These are phyloP conservation scores for Pinus taeda DNA, from an alignment of 75 land plant genomes.

Conservation along the genomic window DNA sequence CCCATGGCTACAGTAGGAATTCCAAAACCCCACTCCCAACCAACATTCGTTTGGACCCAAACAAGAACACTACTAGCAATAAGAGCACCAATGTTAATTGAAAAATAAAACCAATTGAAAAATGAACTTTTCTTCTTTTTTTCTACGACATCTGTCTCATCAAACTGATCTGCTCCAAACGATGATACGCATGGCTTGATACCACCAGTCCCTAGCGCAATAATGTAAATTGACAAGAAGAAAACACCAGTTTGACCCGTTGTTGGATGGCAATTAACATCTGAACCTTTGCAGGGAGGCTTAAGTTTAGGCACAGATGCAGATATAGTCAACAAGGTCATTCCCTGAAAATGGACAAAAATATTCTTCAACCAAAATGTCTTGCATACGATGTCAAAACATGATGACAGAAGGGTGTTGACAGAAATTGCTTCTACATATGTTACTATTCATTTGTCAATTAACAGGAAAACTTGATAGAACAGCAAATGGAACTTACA, in stretches of 20 bases:
- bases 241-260: conserved; percentile 53
- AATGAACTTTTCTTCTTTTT: conserved; percentile 48
- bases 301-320: conserved; percentile 51
- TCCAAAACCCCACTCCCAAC: conserved; percentile 87
- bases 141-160: conserved; percentile 71
- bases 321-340: conserved; percentile 72
- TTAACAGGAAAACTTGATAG: no score
- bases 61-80: conserved; percentile 66
- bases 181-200: conserved; percentile 57
- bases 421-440: no score
- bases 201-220: conserved; percentile 82
- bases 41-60: conserved; percentile 76
- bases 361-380: neutral
- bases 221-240: conserved; percentile 69
- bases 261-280: conserved; percentile 33
- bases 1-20: conserved; percentile 74
- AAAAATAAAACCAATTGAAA: conserved; percentile 60
- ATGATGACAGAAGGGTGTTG: no score
- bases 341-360: conserved; percentile 39
- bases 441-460: no score
- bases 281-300: conserved; percentile 44
- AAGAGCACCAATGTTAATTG: conserved; percentile 77
- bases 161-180: conserved; percentile 90
- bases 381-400: no score
- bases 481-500: conserved; percentile 29